These are phyloP conservation scores for Pestalotiopsis sp. DNA, from an alignment of 2,329 filamentous ascomycete genomes.

Conservation along the genomic window DNA sequence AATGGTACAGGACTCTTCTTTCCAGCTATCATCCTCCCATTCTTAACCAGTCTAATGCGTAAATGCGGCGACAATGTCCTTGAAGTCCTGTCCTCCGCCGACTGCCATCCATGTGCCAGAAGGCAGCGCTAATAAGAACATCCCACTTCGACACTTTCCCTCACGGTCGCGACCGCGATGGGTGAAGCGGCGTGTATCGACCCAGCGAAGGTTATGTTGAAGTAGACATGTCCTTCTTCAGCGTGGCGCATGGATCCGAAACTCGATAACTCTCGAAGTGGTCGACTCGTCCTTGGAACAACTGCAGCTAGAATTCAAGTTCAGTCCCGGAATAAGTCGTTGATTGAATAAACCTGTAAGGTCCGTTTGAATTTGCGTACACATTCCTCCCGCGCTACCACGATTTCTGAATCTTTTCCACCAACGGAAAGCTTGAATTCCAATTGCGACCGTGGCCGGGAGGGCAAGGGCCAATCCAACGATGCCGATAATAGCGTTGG, in stretches of 20 bases:
- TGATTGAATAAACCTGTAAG: no score
- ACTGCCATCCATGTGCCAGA: no score
- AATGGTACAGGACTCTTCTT: no score
- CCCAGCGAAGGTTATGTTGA: not conserved
- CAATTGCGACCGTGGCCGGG: not conserved
- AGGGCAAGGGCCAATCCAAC: not conserved
- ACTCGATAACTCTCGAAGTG: not conserved
- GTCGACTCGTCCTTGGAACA: not conserved
- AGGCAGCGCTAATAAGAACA: not conserved
- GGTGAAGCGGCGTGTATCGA: not conserved
- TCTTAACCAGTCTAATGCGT: no score
- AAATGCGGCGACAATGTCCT: no score
- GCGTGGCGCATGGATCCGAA: not conserved
- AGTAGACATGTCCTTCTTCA: not conserved
- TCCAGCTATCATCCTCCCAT: no score
- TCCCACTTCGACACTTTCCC: not conserved
- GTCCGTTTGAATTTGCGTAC: not conserved
- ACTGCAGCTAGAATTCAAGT: not conserved
- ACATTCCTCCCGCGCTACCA: not conserved
- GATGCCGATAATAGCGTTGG: not conserved
- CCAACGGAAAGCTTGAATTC: not conserved
- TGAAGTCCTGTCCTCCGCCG: no score
- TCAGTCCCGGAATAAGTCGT: not conserved
- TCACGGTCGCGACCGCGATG: not conserved
- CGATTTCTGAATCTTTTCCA: not conserved